phyloP scores from a whole-genome alignment of 306 rosid species.

The Cyclanthera cordifolia region DNA sequence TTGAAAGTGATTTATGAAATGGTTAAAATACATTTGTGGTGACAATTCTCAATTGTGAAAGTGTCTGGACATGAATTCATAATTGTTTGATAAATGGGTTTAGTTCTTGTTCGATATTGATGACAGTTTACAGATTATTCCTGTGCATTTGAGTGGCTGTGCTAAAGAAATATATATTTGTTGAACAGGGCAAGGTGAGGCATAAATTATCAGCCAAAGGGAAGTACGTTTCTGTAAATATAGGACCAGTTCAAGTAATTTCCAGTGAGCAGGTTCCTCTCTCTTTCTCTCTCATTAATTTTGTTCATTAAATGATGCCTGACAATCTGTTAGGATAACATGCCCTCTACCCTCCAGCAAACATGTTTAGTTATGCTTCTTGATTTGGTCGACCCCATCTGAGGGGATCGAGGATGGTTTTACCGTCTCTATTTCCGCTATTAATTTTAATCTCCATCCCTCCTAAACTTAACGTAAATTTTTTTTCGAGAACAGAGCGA shows the following conservation, averaged over 20 bases:
- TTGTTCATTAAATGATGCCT: constrained; percentile 5
- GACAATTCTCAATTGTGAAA: background rate
- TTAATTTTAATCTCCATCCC: too few relatives aligned
- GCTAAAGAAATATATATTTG: background rate
- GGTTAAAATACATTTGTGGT: background rate
- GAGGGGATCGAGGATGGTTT: too few relatives aligned
- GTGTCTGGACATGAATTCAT: background rate
- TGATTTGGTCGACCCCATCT: background rate
- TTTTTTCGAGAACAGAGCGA: too few relatives aligned
- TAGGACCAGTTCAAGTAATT: constrained; percentile 85
- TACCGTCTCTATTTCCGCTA: too few relatives aligned
- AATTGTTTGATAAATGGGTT: background rate
- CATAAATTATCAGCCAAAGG: constrained; percentile 80
- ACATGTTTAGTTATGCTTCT: background rate
- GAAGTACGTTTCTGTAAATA: constrained; percentile 91
- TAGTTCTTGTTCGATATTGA: background rate
- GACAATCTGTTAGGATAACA: background rate
- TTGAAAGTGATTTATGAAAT: too few relatives aligned
- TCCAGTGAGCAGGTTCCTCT: constrained; percentile 89
- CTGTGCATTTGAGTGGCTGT: background rate
- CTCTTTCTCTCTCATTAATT: constrained; percentile 17
- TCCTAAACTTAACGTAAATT: too few relatives aligned
- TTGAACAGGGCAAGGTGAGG: constrained; percentile 63
- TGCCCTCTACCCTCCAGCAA: background rate
- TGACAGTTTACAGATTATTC: background rate